Percentiles rank a stretch among this genome's conserved stretches.
phyloP scores from a whole-genome alignment of 2,329 filamentous ascomycete genomes.

The Ascochyta pisi region DNA sequence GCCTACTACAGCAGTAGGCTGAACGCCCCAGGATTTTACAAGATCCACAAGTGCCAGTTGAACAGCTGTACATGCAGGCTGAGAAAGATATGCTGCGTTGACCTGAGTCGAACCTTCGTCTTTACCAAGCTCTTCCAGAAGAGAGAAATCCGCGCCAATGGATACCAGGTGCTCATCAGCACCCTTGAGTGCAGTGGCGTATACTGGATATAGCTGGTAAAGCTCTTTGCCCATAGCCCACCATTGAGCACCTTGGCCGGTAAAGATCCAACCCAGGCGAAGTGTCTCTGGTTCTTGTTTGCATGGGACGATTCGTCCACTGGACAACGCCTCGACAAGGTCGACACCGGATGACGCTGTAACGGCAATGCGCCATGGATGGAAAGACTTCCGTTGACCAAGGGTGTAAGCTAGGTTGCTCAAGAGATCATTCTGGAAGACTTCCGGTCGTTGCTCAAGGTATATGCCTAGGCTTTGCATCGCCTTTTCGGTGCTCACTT shows the following conservation, averaged over 20 bases:
- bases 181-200: slow-evolving; percentile 8
- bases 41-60: slow-evolving; percentile 39
- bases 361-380: slow-evolving; percentile 9
- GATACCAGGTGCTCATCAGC: slow-evolving; percentile 2
- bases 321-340: slow-evolving; percentile 1
- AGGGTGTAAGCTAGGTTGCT: slow-evolving; percentile 20
- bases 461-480: slow-evolving; percentile 2
- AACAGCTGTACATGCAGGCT: slow-evolving; percentile 38
- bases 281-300: slow-evolving; percentile 1
- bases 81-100: slow-evolving; percentile 31
- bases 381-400: slow-evolving; percentile 6
- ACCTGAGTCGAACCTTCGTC: slow-evolving; percentile 28
- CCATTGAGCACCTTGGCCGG: slow-evolving; percentile 43
- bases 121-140: slow-evolving; percentile 31
- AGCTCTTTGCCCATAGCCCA: slow-evolving; percentile 31
- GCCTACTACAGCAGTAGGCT: slow-evolving; percentile 33
- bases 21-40: slow-evolving; percentile 33
- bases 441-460: slow-evolving; percentile 6
- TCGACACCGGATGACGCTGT: slow-evolving; percentile 2
- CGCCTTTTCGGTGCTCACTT: slow-evolving; percentile 3
- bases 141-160: slow-evolving; percentile 1
- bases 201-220: slow-evolving; percentile 15
- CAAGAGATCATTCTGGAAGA: slow-evolving; percentile 14
- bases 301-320: background rate
- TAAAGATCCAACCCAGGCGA: slow-evolving; percentile 29